Base-by-base conservation (phyloP, 139 green algal genomes). In the Bryopsis sp. region DNA sequence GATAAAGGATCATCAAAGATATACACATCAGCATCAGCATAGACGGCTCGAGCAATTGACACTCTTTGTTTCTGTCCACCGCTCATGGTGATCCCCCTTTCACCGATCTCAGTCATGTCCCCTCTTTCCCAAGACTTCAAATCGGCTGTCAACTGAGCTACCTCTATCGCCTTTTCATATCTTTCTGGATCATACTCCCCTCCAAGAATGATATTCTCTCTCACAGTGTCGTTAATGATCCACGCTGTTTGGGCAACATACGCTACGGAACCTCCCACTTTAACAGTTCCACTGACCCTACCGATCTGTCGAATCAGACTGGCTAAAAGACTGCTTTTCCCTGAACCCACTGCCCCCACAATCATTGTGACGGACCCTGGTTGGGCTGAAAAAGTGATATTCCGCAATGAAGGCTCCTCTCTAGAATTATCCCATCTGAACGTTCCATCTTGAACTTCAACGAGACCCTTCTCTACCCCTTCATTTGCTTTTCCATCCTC, bases 1-100 rank as follows among this genome's bases (percentile, higher is more conserved):
- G 74, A 87, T 32, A 97, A 81, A 11, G 92, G 92, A 71, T 98
- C 92, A 74, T 98, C 92, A 68, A 98, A 68, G n/a, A 98, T 76
- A 70, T 89, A 85, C 39, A 97, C 76, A 62, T 97, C 89, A 26
- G 90, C 85, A 62, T 95, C 78, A 35, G 76, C 62, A 61, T 88
- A 89, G 2, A 80, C 74, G 15, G 84, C 81, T 15, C 84, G 72
- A 0, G 84, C 83, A 31, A 76, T 24, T 28, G 85, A 86, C 26
- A 97, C 82, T 61, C 92, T 84, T 81, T 93, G 86, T 80, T 95
- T 96, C 79, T 96, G 89, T 2, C 86, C 88, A 47, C 88, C 93
- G 2, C 72, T 87, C 48, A 98, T 82, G 47, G 93, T 97, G 24
- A 95, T 80, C 24, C 93, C 93, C 46, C 89, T 84, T 72, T 97